phyloP scores from a whole-genome alignment of 192 early-diverging fungal species.

The Backusella mclennaniae region DNA sequence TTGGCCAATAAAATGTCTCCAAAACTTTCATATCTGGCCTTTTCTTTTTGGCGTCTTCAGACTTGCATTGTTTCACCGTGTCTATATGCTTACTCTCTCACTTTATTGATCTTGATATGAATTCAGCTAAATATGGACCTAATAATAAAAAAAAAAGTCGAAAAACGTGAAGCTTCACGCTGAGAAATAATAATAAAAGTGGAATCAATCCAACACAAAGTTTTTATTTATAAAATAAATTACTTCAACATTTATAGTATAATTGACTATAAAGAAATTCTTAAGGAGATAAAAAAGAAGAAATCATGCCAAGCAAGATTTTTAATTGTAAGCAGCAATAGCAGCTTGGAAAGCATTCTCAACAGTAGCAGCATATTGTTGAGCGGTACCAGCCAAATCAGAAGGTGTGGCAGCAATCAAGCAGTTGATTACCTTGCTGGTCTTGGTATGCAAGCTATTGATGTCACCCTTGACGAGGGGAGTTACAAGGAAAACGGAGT shows the following conservation, averaged over 20 bases:
- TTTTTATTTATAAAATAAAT: neutral
- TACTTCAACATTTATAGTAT: neutral
- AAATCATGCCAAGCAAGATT: neutral
- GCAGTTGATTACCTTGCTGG: neutral
- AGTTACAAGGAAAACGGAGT: neutral
- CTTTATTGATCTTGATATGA: no score
- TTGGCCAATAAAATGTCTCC: no score
- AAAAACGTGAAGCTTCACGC: no score
- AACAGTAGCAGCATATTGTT: neutral
- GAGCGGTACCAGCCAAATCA: neutral
- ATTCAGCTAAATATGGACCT: no score
- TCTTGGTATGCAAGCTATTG: neutral
- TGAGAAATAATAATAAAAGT: neutral
- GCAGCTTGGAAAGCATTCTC: constrained; percentile 12
- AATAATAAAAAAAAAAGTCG: no score
- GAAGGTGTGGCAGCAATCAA: constrained; percentile 13
- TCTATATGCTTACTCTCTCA: no score
- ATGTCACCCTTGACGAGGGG: neutral
- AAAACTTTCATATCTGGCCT: no score
- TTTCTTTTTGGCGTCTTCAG: no score
- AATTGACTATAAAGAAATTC: neutral
- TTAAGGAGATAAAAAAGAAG: neutral
- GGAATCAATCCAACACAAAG: neutral
- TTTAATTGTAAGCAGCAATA: neutral
- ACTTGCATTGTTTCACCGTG: no score